phyloP scores from a whole-genome alignment of 352 stramenopile species.

The Peronospora belbahrii region DNA sequence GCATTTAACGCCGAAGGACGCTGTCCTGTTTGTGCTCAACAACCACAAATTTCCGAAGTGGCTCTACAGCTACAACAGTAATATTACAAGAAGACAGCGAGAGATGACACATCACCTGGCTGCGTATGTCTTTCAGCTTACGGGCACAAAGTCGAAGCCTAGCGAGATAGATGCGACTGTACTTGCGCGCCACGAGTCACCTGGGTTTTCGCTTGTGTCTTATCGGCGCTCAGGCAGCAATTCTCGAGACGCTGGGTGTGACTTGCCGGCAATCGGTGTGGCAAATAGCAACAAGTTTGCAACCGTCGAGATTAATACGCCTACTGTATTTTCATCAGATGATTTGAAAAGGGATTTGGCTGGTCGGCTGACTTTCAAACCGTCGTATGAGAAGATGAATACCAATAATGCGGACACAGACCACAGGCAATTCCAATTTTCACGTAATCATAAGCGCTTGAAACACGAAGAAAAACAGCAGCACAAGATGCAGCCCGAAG shows the following conservation, averaged over 20 bases:
- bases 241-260: slow-evolving; percentile 1
- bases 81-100: slow-evolving; percentile 34
- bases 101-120: slow-evolving; percentile 40
- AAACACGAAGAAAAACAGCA: background rate
- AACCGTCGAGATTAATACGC: background rate
- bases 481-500: background rate
- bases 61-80: slow-evolving; percentile 49
- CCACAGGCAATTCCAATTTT: background rate
- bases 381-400: background rate
- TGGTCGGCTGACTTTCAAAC: background rate
- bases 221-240: slow-evolving; percentile 26
- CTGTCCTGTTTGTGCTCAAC: slow-evolving; percentile 37
- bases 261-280: slow-evolving; percentile 8
- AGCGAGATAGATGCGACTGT: slow-evolving; percentile 14
- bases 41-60: slow-evolving; percentile 45
- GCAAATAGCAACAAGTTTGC: slow-evolving; percentile 1
- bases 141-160: background rate
- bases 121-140: slow-evolving; percentile 32
- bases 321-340: background rate
- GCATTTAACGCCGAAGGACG: slow-evolving; percentile 18
- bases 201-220: slow-evolving; percentile 29
- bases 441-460: background rate
- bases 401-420: background rate
- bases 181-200: slow-evolving; percentile 28
- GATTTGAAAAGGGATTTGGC: slow-evolving; percentile 5